Evolutionary conservation across 1,139 yeast species (phyloP), one percentile per base, ranked within the genome.

Genomic region (Hemisphaericaspora lyxosophila): DNA sequence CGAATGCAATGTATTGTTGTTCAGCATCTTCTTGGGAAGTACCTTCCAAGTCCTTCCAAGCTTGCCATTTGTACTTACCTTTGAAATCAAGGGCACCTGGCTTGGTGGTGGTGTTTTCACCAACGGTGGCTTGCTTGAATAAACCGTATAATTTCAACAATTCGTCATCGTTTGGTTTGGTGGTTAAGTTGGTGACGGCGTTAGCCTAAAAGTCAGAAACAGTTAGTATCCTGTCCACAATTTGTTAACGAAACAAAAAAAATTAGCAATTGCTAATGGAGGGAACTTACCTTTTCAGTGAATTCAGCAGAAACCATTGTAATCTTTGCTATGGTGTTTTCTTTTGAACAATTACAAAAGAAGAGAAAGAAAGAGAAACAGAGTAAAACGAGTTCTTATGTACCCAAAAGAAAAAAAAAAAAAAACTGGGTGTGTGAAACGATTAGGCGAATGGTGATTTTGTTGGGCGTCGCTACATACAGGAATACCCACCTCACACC

Each of bases 31-130:
- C 95, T 66, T 85, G 86, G 38, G 88, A 66, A 43, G 77, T 78
- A 41, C 97, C 98, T 71, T 87, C 84, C 55, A 83, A 72, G 53
- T 82, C 82, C 57, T 82, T 84, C 98, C 98, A 92, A 13, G 97
- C 78, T 62, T 88, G 90, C 97, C 97, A 92, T 78, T 92, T 92
- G 79, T 86, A 86, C 70, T 92, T 90, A 53, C 92, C 97, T 73
- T 85, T 86, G 70, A 92, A 77, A 70, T 90, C 95, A 64, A 90
- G 87, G 48, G 86, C 69, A 48, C 96, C 95, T 40, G 95, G 86
- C 66, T 85, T 85, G 43, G 80, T 69, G 45, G 95, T 85, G 63
- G 73, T 76, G 74, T 86, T 86, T 77, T 92, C 98, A 50, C 98
- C 98, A 43, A 83, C 84, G 34, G 97, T 90, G 49, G 97, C 95